Evolutionary conservation across 1,284 basidiomycete species (phyloP).

Genomic region (Irpex sp.): DNA sequence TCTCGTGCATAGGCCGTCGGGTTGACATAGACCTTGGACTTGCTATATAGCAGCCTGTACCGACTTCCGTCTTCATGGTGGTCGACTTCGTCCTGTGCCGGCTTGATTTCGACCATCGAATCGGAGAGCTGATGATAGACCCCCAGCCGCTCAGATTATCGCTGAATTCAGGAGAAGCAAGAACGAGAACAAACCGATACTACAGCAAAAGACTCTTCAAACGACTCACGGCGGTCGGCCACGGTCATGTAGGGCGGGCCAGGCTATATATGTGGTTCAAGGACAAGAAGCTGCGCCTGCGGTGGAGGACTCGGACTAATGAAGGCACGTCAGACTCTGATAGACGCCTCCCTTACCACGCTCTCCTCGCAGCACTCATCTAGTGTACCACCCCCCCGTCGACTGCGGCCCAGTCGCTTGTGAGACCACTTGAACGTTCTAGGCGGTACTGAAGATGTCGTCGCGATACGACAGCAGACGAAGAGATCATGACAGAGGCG

Average conservation of each 20-base stretch:
- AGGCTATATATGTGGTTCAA: constrained; percentile 1
- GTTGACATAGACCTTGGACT: constrained; percentile 92
- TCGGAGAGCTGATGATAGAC: constrained; percentile 25
- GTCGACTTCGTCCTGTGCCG: constrained; percentile 23
- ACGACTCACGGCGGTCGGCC: not conserved
- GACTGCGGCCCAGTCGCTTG: not conserved
- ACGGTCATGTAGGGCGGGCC: not conserved
- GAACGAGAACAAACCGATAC: not conserved
- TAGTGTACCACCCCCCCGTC: not conserved
- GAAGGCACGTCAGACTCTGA: not conserved
- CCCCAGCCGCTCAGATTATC: not conserved
- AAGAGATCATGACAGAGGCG: constrained; percentile 55
- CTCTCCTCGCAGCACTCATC: not conserved
- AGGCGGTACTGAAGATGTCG: constrained; percentile 34
- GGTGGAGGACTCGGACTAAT: not conserved
- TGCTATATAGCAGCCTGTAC: constrained; percentile 78
- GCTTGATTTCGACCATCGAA: constrained; percentile 81
- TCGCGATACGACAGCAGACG: constrained; percentile 51
- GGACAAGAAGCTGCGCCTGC: not conserved
- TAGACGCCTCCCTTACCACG: not conserved
- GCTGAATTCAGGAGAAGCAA: not conserved
- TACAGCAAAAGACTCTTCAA: constrained; percentile 1
- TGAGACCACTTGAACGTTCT: not conserved
- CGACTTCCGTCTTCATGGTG: constrained; percentile 49
- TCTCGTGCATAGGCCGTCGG: constrained; percentile 89